Evolutionary conservation across 2,329 filamentous ascomycete genomes (phyloP), one percentile per base, ranked within the genome.

Genomic region (Cryphonectria carpinicola): DNA sequence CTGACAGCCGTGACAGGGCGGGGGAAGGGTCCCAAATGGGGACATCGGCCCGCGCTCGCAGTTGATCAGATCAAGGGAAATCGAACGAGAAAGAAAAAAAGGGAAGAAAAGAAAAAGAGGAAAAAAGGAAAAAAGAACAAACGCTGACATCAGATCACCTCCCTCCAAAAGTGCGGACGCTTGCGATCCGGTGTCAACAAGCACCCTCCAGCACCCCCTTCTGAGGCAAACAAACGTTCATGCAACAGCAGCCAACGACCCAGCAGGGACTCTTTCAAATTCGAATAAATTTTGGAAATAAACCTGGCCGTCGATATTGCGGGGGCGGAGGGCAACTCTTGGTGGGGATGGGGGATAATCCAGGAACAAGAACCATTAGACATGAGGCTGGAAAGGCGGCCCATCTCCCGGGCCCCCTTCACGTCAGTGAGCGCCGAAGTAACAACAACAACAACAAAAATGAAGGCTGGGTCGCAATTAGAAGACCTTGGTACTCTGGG

Each of bases 361-460:
- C 39, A 64, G 41, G 41, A 22, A 65, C 25, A 49, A 35, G 14
- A 49, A 10, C 19, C 22, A 49, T 3, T 22, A 35, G 41, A 32
- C 63, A 35, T 8, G 25, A 63, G 46, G 46, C 64, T 56, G 66
- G 66, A 68, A 68, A 62, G 43, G 39, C 66, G 66, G 66, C 46
- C 66, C 66, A 62, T 39, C 28, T 63, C 66, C 66, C 66, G 66
- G 22, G 46, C 46, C 58, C 35, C 22, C 8, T 58, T 58, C 65
- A 58, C 32, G n/a, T 56, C 35, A 17, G 37, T 25, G 49, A 25
- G 32, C 41, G 13, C 19, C 54, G 64, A 52, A 32, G 32, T 32
- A 32, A 32, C 32, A 32, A 32, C 32, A 32, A 58, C 58, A 35
- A 58, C 58, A 35, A 8, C n/a, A 32, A 14, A 17, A 2, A 28